phyloP scores from a whole-genome alignment of 106 monocot species.

The Hemerocallis citrina region DNA sequence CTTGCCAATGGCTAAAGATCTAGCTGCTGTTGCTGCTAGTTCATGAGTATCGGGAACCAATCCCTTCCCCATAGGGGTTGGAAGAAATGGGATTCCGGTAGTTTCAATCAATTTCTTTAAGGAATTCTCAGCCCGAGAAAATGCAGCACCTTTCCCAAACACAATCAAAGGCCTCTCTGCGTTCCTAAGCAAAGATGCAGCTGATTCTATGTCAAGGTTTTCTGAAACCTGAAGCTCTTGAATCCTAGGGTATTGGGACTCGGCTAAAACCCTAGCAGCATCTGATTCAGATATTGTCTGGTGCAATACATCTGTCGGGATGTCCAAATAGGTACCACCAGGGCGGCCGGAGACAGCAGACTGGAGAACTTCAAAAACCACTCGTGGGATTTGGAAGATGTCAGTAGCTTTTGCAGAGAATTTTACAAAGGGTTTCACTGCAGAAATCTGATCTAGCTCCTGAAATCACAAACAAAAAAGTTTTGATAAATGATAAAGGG shows the following conservation, averaged over 20 bases:
- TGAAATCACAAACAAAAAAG: conserved; percentile 57
- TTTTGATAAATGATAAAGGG: too few species aligned
- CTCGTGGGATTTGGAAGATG: conserved; percentile 54
- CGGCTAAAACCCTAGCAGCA: conserved; percentile 35
- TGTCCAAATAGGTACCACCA: conserved; percentile 82
- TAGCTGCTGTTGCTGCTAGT: conserved; percentile 79
- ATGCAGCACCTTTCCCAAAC: conserved; percentile 93
- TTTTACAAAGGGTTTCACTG: conserved; percentile 73
- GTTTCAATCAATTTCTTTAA: conserved; percentile 62
- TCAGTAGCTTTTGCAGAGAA: conserved; percentile 56
- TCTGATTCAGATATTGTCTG: conserved; percentile 62
- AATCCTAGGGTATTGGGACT: conserved; percentile 17
- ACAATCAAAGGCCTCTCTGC: conserved; percentile 83
- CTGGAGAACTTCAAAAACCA: conserved; percentile 36
- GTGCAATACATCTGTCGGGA: conserved; percentile 87
- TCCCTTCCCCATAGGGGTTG: conserved; percentile 98
- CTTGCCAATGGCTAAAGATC: conserved; percentile 76
- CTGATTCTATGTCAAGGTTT: conserved; percentile 38
- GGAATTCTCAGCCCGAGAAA: conserved; percentile 62
- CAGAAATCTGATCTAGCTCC: conserved; percentile 89
- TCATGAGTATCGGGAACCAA: conserved; percentile 77
- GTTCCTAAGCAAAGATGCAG: conserved; percentile 48
- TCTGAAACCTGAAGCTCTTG: conserved; percentile 9
- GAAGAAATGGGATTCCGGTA: conserved; percentile 90
- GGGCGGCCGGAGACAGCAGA: conserved; percentile 48